phyloP scores from a whole-genome alignment of 768 basidiomycete genomes.

The Mycena galopus region DNA sequence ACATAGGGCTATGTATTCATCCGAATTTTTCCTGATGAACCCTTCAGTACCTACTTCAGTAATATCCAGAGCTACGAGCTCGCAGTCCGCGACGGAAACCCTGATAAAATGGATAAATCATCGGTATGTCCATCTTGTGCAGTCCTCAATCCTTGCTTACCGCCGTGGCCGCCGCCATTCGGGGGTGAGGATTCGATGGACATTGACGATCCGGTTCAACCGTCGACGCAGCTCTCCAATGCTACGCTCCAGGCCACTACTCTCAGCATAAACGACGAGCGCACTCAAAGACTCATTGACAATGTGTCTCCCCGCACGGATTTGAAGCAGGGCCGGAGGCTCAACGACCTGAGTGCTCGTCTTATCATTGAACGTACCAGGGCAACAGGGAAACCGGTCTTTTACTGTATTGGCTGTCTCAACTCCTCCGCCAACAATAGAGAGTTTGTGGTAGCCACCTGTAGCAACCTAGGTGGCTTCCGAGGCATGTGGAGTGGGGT shows the following conservation, averaged over 20 bases:
- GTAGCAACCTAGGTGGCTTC: no score
- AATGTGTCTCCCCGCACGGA: conserved; percentile 10
- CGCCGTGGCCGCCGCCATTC: conserved; percentile 9
- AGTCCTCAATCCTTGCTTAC: background rate
- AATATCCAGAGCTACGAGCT: conserved; percentile 9
- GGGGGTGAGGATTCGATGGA: background rate
- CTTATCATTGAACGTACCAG: conserved; percentile 8
- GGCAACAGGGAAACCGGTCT: background rate
- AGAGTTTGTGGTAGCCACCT: no score
- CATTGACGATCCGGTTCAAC: background rate
- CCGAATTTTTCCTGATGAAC: no score
- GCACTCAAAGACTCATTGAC: background rate
- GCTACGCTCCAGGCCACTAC: background rate
- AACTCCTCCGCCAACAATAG: background rate
- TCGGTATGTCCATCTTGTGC: background rate
- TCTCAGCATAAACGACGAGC: background rate
- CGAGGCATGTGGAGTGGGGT: no score
- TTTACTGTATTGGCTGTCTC: conserved; percentile 9
- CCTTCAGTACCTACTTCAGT: background rate
- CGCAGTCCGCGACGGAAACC: background rate
- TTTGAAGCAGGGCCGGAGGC: background rate
- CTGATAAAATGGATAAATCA: background rate
- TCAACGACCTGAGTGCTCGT: background rate
- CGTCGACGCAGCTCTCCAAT: background rate
- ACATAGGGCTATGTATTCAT: no score